These are phyloP conservation scores for Nakazawaea laoshanensis DNA, from an alignment of 805 yeast genomes.

Conservation along the genomic window DNA sequence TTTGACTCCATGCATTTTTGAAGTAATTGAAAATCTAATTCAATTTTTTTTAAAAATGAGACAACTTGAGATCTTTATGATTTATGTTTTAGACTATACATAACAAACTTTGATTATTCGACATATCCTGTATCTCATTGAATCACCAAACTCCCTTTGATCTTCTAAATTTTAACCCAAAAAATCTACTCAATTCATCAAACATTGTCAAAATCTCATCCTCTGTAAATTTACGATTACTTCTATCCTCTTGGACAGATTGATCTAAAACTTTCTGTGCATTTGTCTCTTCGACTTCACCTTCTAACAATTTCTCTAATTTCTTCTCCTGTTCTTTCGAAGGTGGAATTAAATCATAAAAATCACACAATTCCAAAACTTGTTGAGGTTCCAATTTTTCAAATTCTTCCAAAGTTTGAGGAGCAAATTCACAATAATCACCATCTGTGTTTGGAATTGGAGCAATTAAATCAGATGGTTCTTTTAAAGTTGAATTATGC, in stretches of 20 bases:
- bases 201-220: constrained; percentile 46
- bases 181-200: constrained; percentile 58
- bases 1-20: constrained; percentile 62
- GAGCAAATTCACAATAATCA: constrained; percentile 44
- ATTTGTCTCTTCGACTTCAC: constrained; percentile 33
- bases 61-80: too few relatives aligned
- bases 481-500: constrained; percentile 45
- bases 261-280: too few relatives aligned
- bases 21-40: background rate
- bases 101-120: too few relatives aligned
- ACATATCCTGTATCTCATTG: too few relatives aligned
- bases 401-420: constrained; percentile 49
- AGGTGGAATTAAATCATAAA: constrained; percentile 73
- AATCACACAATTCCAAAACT: constrained; percentile 50
- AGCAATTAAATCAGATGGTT: constrained; percentile 39
- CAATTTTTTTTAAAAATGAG: too few relatives aligned
- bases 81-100: too few relatives aligned
- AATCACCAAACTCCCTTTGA: constrained; percentile 18
- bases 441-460: constrained; percentile 79
- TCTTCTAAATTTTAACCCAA: constrained; percentile 55
- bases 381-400: constrained; percentile 32
- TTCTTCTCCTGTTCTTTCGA: constrained; percentile 43
- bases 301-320: constrained; percentile 42
- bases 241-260: constrained; percentile 8
- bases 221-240: constrained; percentile 25